Evolutionary conservation across 2,329 filamentous ascomycete species (phyloP), one percentile per base, ranked within the genome.

Genomic region (Shiraia sp.): DNA sequence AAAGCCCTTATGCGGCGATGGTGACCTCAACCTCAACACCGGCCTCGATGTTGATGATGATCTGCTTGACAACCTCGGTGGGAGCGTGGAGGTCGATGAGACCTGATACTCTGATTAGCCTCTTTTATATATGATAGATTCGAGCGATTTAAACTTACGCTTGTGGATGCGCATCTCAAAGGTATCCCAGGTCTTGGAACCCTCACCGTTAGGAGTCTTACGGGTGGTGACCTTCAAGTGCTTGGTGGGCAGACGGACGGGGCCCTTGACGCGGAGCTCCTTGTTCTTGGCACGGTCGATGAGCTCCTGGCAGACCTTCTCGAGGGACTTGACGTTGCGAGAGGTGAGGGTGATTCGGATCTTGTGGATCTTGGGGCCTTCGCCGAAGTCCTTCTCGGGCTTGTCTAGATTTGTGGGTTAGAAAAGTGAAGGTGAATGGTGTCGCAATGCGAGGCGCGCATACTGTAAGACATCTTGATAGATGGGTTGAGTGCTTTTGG

Each of bases 81-180:
- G 93, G 93, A 67, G 93, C 93, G 79, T 95, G 91, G 61, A 99
- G 88, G 84, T 96, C 91, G 72, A 96, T 96, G 72, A 96, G 82
- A 66, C 55, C 55, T 59, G 24, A 23, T 19, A n/a, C 12, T 12
- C 24, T 23, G 19, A 19, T 53, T 36, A 53, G 34, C 32, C 7
- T 7, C 8, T 16, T 12, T 24, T 26, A 14, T n/a, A 14, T 8
- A 12, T 4, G 4, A 7, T 5, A n/a, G 13, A 22, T 31, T 46
- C 32, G n/a, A 7, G 22, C 2, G 23, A 27, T 15, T 12, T 33
- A 13, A 26, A 49, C 51, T 45, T 45, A 59, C 91, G 88, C 87
- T 96, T 96, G 85, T 96, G 90, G 75, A 96, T 95, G 80, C 92
- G 87, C 90, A 99, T 95, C 87, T 99, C 92, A 78, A 82, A 99